Evolutionary conservation across 2,329 filamentous ascomycete genomes (phyloP).

Genomic region (Aschersonia sp.): DNA sequence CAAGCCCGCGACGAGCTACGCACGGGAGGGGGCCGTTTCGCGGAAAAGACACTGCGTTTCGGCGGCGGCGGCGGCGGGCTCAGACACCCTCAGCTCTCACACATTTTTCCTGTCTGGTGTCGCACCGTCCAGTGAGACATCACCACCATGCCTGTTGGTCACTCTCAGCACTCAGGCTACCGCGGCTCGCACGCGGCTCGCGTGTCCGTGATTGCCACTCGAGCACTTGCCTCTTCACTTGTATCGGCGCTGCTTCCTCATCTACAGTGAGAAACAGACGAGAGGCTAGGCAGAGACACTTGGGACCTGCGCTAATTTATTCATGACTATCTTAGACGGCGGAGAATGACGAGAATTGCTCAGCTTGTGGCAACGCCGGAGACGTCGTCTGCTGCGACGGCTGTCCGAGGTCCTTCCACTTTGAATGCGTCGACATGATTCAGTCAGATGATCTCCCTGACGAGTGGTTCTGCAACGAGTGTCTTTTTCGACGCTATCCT

Average conservation of each 20-base stretch:
- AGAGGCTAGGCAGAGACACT: too few species aligned
- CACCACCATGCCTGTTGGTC: neutral
- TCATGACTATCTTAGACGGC: constrained; percentile 12
- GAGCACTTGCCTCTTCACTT: too few species aligned
- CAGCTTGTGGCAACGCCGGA: constrained; percentile 70
- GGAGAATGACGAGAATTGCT: constrained; percentile 85
- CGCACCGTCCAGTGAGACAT: neutral
- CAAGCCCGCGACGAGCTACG: too few species aligned
- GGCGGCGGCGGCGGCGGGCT: too few species aligned
- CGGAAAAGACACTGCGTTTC: neutral
- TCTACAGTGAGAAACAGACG: too few species aligned
- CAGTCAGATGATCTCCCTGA: constrained; percentile 52
- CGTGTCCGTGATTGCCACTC: too few species aligned
- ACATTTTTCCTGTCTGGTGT: neutral
- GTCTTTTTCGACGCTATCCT: constrained; percentile 36
- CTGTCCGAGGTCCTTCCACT: constrained; percentile 82
- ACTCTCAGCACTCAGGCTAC: neutral
- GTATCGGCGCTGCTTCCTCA: too few species aligned
- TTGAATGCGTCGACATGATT: constrained; percentile 74
- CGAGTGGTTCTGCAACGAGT: constrained; percentile 77
- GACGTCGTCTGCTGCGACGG: constrained; percentile 88
- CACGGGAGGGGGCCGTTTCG: neutral
- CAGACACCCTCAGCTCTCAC: neutral
- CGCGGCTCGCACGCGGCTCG: neutral
- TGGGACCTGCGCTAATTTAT: neutral